Conservation (phyloP, 2,329 filamentous ascomycete genomes). For the Dactylellina leptospora region DNA sequence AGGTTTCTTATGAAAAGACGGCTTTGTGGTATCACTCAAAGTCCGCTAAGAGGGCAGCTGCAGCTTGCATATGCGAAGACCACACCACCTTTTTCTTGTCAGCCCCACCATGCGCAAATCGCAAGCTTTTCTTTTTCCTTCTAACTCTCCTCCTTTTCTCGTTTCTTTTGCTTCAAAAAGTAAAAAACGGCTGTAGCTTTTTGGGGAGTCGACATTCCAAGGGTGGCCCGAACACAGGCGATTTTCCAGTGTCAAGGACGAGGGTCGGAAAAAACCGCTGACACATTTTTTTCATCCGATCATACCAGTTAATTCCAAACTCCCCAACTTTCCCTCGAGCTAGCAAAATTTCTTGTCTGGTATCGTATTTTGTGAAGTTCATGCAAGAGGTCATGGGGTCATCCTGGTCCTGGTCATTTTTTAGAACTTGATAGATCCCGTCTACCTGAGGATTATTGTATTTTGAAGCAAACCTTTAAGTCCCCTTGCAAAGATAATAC, state of each 20-base stretch:
- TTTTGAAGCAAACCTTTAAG: conserved; percentile 3
- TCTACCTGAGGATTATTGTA: conserved; percentile 26
- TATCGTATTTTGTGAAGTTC: conserved; percentile 49
- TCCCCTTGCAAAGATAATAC: conserved; percentile 5
- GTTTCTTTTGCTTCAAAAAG: conserved; percentile 44
- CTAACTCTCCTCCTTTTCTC: neutral
- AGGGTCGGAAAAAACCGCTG: conserved; percentile 49
- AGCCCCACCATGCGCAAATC: conserved; percentile 33
- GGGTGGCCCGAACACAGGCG: conserved; percentile 25
- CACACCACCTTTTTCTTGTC: conserved; percentile 50
- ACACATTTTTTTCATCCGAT: conserved; percentile 46
- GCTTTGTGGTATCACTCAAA: conserved; percentile 23
- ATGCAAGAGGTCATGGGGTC: conserved; percentile 53
- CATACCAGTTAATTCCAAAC: conserved; percentile 8
- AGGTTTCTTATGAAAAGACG: conserved; percentile 34
- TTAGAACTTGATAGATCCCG: conserved; percentile 8
- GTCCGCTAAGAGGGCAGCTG: conserved; percentile 36
- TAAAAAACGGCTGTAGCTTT: conserved; percentile 22
- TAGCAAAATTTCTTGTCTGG: neutral
- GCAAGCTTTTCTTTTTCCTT: conserved; percentile 11
- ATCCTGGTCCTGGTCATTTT: conserved; percentile 34
- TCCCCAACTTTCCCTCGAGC: neutral
- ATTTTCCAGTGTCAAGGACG: conserved; percentile 13
- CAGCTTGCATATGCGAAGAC: conserved; percentile 44
- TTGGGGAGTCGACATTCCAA: conserved; percentile 12